A percentile compares a stretch with the other conserved stretches of the same genome.
Conservation (phyloP, 2,329 filamentous ascomycete genomes). For the Fusarium brachygibbosum region DNA sequence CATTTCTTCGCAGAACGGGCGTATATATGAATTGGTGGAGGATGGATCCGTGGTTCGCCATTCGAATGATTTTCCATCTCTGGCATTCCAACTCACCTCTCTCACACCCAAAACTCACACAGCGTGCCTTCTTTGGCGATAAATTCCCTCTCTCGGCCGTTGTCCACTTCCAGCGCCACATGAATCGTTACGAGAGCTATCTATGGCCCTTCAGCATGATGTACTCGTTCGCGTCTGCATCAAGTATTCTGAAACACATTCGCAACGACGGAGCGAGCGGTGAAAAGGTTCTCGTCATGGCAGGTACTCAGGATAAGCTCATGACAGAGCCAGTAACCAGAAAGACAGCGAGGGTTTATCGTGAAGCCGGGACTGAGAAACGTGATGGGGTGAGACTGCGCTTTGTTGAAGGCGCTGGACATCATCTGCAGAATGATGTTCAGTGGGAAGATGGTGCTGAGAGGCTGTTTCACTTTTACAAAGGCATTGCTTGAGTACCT, state of each 20-base stretch:
- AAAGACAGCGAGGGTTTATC: slow-evolving; percentile 54
- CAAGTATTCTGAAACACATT: slow-evolving; percentile 58
- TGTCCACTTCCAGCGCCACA: slow-evolving; percentile 57
- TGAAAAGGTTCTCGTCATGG: slow-evolving; percentile 56
- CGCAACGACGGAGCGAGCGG: slow-evolving; percentile 34
- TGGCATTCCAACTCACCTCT: slow-evolving; percentile 66
- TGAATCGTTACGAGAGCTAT: slow-evolving; percentile 66
- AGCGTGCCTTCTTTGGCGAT: slow-evolving; percentile 64
- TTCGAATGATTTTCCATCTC: slow-evolving; percentile 61
- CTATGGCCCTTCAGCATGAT: slow-evolving; percentile 66
- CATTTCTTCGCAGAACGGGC: slow-evolving; percentile 53
- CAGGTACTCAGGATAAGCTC: slow-evolving; percentile 58
- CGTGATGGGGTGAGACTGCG: slow-evolving; percentile 56
- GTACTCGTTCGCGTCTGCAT: slow-evolving; percentile 57
- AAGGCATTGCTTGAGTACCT: slow-evolving; percentile 28
- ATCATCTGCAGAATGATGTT: slow-evolving; percentile 68
- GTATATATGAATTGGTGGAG: slow-evolving; percentile 62
- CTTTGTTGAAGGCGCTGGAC: slow-evolving; percentile 61
- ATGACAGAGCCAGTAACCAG: slow-evolving; percentile 56
- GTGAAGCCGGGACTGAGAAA: slow-evolving; percentile 23
- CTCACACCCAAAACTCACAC: slow-evolving; percentile 63
- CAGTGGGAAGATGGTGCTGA: slow-evolving; percentile 62
- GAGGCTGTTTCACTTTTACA: slow-evolving; percentile 60
- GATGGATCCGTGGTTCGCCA: slow-evolving; percentile 63
- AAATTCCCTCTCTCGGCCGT: slow-evolving; percentile 58